These are phyloP conservation scores for Metschnikowia amazonensis DNA, from an alignment of 805 yeast species.

Conservation along the genomic window DNA sequence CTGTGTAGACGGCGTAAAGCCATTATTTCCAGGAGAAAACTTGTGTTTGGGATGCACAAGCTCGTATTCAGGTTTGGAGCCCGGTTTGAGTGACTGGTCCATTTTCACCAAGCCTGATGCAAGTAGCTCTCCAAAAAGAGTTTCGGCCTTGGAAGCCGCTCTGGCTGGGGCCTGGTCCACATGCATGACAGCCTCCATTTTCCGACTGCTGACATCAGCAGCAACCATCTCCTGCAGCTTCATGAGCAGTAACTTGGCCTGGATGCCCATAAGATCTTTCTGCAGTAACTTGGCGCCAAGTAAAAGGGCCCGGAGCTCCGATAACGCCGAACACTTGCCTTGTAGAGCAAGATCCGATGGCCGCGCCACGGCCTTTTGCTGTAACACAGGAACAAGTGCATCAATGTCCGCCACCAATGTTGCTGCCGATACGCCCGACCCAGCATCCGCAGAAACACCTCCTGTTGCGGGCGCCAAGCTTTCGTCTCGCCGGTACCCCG, in stretches of 20 bases:
- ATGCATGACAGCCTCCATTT: slow-evolving; percentile 1
- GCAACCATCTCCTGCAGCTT: slow-evolving; percentile 19
- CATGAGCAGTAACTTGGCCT: slow-evolving; percentile 35
- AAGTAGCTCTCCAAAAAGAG: slow-evolving; percentile 33
- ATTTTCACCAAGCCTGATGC: slow-evolving; percentile 37
- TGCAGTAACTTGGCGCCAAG: slow-evolving; percentile 33
- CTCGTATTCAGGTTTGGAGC: slow-evolving; percentile 32
- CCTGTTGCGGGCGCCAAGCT: not conserved
- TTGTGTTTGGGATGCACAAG: slow-evolving; percentile 32
- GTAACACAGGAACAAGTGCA: slow-evolving; percentile 41
- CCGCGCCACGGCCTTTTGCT: slow-evolving; percentile 29
- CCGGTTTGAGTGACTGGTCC: slow-evolving; percentile 40
- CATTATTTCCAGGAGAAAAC: slow-evolving; percentile 17
- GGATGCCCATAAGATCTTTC: slow-evolving; percentile 36
- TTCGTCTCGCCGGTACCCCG: slow-evolving; percentile 21
- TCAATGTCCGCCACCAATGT: slow-evolving; percentile 31
- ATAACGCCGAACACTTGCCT: slow-evolving; percentile 44
- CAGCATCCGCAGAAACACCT: not conserved
- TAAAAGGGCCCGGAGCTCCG: slow-evolving; percentile 41
- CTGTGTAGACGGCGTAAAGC: slow-evolving; percentile 9
- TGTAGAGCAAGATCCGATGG: slow-evolving; percentile 39
- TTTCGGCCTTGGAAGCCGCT: slow-evolving; percentile 22
- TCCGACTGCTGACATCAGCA: not conserved
- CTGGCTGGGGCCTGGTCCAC: slow-evolving; percentile 8
- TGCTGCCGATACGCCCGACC: slow-evolving; percentile 9